Conservation (phyloP, 176 grass and related monocot species). For the Canna indica region DNA sequence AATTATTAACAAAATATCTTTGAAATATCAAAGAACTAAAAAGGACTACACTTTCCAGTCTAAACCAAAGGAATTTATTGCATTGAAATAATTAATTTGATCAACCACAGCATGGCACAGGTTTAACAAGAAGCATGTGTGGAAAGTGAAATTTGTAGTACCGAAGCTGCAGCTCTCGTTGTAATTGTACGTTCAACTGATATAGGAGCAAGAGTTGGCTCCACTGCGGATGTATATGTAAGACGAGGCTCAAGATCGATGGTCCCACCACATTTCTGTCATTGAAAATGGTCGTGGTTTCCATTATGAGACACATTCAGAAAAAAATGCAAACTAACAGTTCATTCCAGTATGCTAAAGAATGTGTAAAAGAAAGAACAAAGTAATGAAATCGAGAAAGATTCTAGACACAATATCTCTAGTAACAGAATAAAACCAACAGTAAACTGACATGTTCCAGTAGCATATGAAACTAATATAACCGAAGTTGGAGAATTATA, state of each 20-base stretch:
- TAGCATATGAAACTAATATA: background rate
- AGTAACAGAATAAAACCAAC: background rate
- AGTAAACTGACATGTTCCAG: background rate
- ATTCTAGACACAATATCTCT: background rate
- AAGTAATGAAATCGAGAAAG: background rate
- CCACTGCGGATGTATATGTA: constrained; percentile 83
- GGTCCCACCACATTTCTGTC: constrained; percentile 76
- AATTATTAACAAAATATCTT: background rate
- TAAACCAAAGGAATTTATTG: background rate
- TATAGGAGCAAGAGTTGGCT: constrained; percentile 88
- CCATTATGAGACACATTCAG: constrained; percentile 9
- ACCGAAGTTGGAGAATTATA: constrained; percentile 3
- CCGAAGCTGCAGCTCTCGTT: constrained; percentile 86
- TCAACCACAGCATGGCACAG: background rate
- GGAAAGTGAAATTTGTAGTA: constrained; percentile 16
- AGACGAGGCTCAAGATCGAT: constrained; percentile 79
- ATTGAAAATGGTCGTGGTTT: constrained; percentile 21
- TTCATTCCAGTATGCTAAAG: background rate
- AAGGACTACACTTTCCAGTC: background rate
- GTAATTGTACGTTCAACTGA: constrained; percentile 92
- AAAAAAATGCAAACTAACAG: background rate
- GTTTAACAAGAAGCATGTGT: too few species aligned
- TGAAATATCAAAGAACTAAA: background rate
- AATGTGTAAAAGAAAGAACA: background rate
- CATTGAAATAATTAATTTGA: too few species aligned